phyloP scores from a whole-genome alignment of 2,329 filamentous ascomycete genomes.

The Trichoderma arundinaceum region DNA sequence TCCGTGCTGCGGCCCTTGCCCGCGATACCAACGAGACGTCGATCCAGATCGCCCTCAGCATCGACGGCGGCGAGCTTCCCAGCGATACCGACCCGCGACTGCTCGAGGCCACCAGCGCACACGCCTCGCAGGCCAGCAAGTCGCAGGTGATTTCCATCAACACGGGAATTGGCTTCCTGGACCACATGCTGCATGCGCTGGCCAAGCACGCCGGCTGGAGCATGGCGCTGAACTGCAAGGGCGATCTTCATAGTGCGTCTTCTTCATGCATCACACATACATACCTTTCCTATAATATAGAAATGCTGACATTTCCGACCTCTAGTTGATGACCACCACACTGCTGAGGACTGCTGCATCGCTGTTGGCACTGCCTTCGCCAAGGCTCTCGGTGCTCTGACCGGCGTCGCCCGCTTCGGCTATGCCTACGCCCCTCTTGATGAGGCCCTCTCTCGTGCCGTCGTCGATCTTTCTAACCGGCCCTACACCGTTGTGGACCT shows the following conservation, averaged over 20 bases:
- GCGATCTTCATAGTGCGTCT: constrained; percentile 84
- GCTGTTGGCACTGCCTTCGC: constrained; percentile 88
- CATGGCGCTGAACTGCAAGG: constrained; percentile 79
- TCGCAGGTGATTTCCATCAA: constrained; percentile 86
- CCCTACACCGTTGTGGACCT: constrained; percentile 85
- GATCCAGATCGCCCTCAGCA: constrained; percentile 88
- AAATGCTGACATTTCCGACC: too few relatives aligned
- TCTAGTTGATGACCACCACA: constrained; percentile 96
- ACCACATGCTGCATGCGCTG: constrained; percentile 97
- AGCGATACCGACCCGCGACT: constrained; percentile 65
- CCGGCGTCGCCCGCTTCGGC: constrained; percentile 88
- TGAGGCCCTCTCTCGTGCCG: constrained; percentile 90
- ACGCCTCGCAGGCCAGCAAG: constrained; percentile 83
- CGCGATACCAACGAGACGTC: constrained; percentile 98
- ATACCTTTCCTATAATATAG: too few relatives aligned
- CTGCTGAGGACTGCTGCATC: constrained; percentile 92
- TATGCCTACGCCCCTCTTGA: constrained; percentile 92
- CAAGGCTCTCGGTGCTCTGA: constrained; percentile 74
- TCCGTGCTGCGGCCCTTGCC: constrained; percentile 65
- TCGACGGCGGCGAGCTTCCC: constrained; percentile 85
- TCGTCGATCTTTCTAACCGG: constrained; percentile 92
- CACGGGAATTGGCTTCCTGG: constrained; percentile 95
- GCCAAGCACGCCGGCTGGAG: constrained; percentile 97
- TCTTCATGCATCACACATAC: not conserved
- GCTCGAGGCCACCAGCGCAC: constrained; percentile 60